Base-by-base conservation (phyloP, 495 filamentous ascomycete species). In the Peziza echinospora region DNA sequence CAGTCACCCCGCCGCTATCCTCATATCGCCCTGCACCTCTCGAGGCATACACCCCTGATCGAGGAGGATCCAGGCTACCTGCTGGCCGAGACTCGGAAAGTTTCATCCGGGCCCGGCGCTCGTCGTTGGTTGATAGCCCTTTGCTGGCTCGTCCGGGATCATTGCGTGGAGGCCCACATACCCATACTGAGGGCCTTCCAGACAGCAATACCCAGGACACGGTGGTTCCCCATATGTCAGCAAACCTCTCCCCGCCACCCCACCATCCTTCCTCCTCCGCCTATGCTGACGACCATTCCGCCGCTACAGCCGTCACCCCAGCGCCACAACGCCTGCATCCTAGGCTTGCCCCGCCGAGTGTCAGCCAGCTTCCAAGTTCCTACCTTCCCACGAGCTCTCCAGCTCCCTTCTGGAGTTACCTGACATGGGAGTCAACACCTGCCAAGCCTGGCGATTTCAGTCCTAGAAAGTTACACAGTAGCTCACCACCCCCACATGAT, bases 351-450 rank as follows among this genome's bases (percentile, higher is more conserved):
- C 84, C 86, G 17, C 89, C 89, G 0, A 87, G 79, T 55, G 93
- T 89, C 0, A 75, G 79, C 5, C 83, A 89, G 54, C 71, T 86
- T 37, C 91, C 91, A 2, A 92, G 84, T 54, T 84, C 87, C 59
- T 89, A 86, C 63, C 85, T 94, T 75, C 82, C 85, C 16, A 85
- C 87, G 58, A 87, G 80, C 58, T 91, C 82, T 19, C 89, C 89
- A 0, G 89, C 91, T n/a, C 84, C 87, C 17, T 96, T 94, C 64
- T 96, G 87, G 87, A 91, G 83, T 56, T 89, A 80, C 57, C 75
- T 71, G 24, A 75, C 78, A 51, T 68, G 78, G 46, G 75, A 78
- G 9, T 84, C 75, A 62, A 93, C 85, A 1, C 85, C 86, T 28
- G 74, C 80, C 2, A 72, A 73, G 48, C 68, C 73, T 1, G 65